phyloP scores from a whole-genome alignment of 768 basidiomycete genomes.

The Mycena leptocephala region DNA sequence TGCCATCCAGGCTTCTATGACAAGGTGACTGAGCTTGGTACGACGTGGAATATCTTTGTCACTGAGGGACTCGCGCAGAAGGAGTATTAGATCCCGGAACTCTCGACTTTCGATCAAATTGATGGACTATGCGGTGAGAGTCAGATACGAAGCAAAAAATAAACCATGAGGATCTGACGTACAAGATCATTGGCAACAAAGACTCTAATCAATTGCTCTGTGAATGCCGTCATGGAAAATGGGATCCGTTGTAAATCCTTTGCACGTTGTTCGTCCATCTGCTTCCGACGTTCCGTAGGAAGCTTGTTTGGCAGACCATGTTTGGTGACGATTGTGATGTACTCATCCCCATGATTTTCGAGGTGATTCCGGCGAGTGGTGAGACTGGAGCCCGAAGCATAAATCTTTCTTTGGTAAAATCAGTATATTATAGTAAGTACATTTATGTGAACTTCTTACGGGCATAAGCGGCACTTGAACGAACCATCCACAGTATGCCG shows the following conservation, averaged over 20 bases:
- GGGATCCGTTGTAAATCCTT: slow-evolving; percentile 5
- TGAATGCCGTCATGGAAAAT: slow-evolving; percentile 5
- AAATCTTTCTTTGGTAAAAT: neutral
- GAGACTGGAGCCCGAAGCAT: neutral
- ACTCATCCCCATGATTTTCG: neutral
- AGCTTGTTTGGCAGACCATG: neutral
- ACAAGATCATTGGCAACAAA: slow-evolving; percentile 6
- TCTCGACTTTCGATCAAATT: neutral
- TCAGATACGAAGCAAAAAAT: neutral
- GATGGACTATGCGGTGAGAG: neutral
- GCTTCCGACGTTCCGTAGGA: neutral
- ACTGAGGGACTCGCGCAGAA: neutral
- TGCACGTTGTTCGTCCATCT: slow-evolving; percentile 2
- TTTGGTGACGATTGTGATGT: neutral
- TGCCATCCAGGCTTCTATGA: slow-evolving; percentile 1
- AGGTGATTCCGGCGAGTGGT: slow-evolving; percentile 3
- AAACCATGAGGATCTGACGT: too few relatives aligned
- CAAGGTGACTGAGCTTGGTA: neutral
- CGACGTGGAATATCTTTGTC: neutral
- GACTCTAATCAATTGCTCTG: slow-evolving; percentile 6
- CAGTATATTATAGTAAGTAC: neutral
- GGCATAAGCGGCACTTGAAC: slow-evolving; percentile 1
- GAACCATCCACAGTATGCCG: neutral
- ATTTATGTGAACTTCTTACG: neutral
- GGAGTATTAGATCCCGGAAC: neutral